These are phyloP conservation scores for Biscogniauxia marginata DNA, from an alignment of 2,329 filamentous ascomycete species.

Conservation along the genomic window DNA sequence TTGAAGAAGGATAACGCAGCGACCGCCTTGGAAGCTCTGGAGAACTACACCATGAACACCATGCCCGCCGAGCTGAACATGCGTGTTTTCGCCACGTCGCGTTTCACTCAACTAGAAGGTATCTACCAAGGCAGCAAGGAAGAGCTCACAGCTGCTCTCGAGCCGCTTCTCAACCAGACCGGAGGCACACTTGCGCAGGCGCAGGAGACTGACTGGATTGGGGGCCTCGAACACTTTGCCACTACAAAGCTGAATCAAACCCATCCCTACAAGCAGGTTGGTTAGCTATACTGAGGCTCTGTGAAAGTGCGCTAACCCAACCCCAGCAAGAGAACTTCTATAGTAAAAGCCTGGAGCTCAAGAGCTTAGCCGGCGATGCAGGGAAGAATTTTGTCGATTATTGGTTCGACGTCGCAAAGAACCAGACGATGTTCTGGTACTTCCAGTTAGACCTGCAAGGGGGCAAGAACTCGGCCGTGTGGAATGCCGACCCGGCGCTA, in stretches of 20 bases:
- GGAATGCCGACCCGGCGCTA: slow-evolving; percentile 25
- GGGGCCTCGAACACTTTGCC: slow-evolving; percentile 33
- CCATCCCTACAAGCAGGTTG: slow-evolving; percentile 29
- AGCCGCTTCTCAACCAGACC: slow-evolving; percentile 35
- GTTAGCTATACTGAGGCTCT: slow-evolving; percentile 5
- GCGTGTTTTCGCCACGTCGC: slow-evolving; percentile 37
- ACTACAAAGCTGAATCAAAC: slow-evolving; percentile 31
- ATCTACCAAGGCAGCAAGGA: slow-evolving; percentile 38
- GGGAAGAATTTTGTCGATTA: slow-evolving; percentile 39
- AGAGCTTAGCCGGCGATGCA: slow-evolving; percentile 34
- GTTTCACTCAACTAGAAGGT: slow-evolving; percentile 39
- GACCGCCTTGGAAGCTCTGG: slow-evolving; percentile 48
- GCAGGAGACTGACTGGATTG: slow-evolving; percentile 32
- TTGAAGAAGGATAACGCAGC: slow-evolving; percentile 26
- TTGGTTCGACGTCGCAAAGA: slow-evolving; percentile 39
- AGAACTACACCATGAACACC: slow-evolving; percentile 28
- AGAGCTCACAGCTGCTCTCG: slow-evolving; percentile 32
- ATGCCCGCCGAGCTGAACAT: slow-evolving; percentile 44
- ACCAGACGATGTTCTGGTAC: slow-evolving; percentile 39
- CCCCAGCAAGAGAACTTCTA: slow-evolving; percentile 42
- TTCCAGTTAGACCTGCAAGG: slow-evolving; percentile 43
- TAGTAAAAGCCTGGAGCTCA: slow-evolving; percentile 41
- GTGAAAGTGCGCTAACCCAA: slow-evolving; percentile 9
- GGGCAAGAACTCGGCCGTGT: slow-evolving; percentile 39
- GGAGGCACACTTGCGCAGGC: slow-evolving; percentile 34